Evolutionary conservation across 2,329 filamentous ascomycete species (phyloP), one percentile per base, ranked within the genome.

Genomic region (Ophiocordyceps polyrhachis-furcata): DNA sequence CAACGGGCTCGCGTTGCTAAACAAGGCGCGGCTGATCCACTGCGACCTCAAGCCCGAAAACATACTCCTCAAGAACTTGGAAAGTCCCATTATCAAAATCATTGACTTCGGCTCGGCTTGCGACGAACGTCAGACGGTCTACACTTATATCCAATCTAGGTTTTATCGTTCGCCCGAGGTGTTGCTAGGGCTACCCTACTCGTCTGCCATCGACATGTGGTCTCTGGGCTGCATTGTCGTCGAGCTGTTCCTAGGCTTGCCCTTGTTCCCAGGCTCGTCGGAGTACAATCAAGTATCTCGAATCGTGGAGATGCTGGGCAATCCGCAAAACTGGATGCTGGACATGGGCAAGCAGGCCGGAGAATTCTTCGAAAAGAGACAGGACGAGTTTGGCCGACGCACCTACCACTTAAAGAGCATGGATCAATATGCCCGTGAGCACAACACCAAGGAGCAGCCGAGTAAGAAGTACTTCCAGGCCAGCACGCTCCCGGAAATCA

Each of bases 401-500:
- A 88, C 81, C 7, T 95, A 94, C 60, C 78, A 89, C 45, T 69
- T 98, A 37, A 98, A 98, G 69, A 86, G 83, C 52, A 93, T 98
- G 84, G 91, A 98, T 58, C 87, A 95, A 60, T 98, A 96, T 61
- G 89, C 91, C 15, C 73, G 89, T 46, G 91, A 98, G 59, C 91
- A 94, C 59, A 83, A 83, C 47, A 91, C 87, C 32, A 98, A 98
- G 61, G 91, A 98, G 62, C 91, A 96, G 61, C 91, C 91, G 20
- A 98, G 91, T 75, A 98, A 98, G 70, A 96, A 96, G 65, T 98
- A 98, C 62, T 98, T 98, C 66, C 84, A 89, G 55, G 87, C 88
- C 32, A 95, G 79, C 38, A 93, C 87, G 1, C 67, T 98, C 44
- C 89, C 89, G 4, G 91, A 98, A 52, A 98, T 98, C 51, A 96